Evolutionary conservation across 768 basidiomycete genomes (phyloP).

Genomic region (Mycena vulgaris): DNA sequence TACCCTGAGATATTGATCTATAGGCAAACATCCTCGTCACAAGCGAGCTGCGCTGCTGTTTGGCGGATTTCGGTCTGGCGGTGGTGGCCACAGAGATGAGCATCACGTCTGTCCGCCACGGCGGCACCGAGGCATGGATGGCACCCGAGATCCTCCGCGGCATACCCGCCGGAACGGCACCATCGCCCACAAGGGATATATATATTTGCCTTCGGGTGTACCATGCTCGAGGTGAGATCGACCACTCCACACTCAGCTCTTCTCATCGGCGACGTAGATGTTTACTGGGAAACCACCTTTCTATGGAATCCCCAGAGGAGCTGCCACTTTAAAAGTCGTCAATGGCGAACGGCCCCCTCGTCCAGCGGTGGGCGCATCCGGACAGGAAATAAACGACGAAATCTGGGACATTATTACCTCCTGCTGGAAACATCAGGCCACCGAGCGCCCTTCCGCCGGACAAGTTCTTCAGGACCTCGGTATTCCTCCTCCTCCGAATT

Average conservation of each 20-base stretch:
- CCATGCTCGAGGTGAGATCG: neutral
- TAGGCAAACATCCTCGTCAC: constrained; percentile 18
- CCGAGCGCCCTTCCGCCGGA: neutral
- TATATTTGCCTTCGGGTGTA: neutral
- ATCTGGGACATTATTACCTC: neutral
- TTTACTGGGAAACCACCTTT: neutral
- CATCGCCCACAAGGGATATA: neutral
- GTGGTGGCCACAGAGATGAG: neutral
- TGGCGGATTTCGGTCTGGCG: constrained; percentile 7
- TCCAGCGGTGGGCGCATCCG: neutral
- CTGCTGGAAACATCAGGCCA: neutral
- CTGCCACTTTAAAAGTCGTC: neutral
- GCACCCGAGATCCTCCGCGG: neutral
- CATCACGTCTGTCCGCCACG: neutral
- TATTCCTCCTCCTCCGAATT: neutral
- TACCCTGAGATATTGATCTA: neutral
- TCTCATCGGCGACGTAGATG: neutral
- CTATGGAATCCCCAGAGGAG: neutral
- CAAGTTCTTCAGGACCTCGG: neutral
- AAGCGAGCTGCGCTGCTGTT: neutral
- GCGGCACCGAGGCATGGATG: neutral
- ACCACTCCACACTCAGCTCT: neutral
- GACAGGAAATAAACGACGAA: neutral
- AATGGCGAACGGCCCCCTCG: neutral
- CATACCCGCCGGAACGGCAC: neutral